Conservation (phyloP, 1,139 yeast genomes). For the Arxiozyma bovina region DNA sequence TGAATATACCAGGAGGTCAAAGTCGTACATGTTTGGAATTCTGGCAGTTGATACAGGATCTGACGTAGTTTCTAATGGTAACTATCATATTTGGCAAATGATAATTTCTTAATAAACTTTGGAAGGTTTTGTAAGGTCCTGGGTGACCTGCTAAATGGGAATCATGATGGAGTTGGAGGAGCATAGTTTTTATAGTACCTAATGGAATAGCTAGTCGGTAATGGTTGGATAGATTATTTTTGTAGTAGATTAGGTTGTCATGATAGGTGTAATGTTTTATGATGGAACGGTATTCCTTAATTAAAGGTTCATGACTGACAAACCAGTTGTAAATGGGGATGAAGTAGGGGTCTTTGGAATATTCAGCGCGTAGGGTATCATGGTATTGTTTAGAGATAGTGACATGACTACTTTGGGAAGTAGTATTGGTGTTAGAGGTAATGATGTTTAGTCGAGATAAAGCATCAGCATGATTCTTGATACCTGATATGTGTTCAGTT, state of each 20-base stretch:
- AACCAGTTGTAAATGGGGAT: no score
- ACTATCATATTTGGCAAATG: constrained; percentile 1
- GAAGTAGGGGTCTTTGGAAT: no score
- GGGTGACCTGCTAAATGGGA: constrained; percentile 2
- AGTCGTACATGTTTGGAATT: not conserved
- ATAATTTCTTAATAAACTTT: not conserved
- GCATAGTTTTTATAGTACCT: not conserved
- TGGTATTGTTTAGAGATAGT: not conserved
- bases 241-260: no score
- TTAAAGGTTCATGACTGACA: no score
- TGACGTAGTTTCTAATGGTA: not conserved
- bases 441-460: not conserved
- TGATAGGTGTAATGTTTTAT: no score
- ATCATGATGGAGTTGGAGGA: not conserved
- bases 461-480: not conserved
- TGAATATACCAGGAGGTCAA: not conserved
- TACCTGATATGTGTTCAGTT: not conserved
- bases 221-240: not conserved
- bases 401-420: no score
- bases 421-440: no score
- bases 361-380: not conserved
- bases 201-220: not conserved
- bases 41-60: constrained; percentile 1
- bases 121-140: constrained; percentile 1
- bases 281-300: no score